Evolutionary conservation across 2,329 filamentous ascomycete genomes (phyloP), one percentile per base, ranked within the genome.

Genomic region (Colletotrichum tropicicola): DNA sequence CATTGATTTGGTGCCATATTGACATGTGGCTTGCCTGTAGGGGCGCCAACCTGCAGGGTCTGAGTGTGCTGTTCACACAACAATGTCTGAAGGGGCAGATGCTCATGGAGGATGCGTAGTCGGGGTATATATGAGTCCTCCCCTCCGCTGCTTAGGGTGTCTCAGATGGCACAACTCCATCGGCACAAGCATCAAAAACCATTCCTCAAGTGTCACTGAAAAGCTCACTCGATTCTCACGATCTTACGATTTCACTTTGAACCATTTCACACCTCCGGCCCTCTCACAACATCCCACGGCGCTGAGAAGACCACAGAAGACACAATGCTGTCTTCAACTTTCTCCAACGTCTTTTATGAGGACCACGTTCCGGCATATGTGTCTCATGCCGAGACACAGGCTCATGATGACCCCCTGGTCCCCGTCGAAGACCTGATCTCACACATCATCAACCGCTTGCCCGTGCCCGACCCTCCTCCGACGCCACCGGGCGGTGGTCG

Each of bases 381-480:
- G 10, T 37, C 37, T 10, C 32, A 49, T 21, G 48, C 28, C 21
- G 37, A 53, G 2, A 21, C 41, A 9, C 10, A 13, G 21, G 13
- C 27, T 23, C 37, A 27, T 23, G 15, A 52, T 32, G 13, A 44
- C 13, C 19, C 47, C 6, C 21, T 35, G 3, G 17, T 15, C 13
- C n/a, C 47, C 27, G 45, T 59, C 8, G 15, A 28, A 13, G 41
- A 45, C 32, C 9, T 30, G 5, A 21, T 56, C 53, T 19, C 53
- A 9, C 41, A 6, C 21, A 37, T 37, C 19, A 47, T 37, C 21
- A 56, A 17, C 41, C 19, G n/a, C 10, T 4, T 44, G 13, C 47
- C 56, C 25, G 10, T n/a, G n/a, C n/a, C n/a, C 45, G 27, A 8
- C 37, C 58, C 49, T 47, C 59, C 59, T 47, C 59, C 59, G 12